phyloP scores from a whole-genome alignment of 192 early-diverging fungal species.

The Dimargaris cristalligena region DNA sequence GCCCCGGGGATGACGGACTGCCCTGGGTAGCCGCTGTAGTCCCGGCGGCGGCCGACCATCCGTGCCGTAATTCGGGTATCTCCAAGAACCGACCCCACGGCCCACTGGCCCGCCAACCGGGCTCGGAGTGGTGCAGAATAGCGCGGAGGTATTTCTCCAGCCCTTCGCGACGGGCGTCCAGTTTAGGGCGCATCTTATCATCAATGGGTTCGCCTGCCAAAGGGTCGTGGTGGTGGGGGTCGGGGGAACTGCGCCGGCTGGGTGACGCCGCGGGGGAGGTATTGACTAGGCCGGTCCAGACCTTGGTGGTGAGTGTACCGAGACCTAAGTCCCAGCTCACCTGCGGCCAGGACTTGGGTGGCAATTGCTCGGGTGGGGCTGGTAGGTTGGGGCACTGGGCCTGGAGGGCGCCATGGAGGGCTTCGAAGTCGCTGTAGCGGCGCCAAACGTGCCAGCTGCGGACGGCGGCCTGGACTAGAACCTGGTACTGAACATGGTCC shows the following conservation, averaged over 20 bases:
- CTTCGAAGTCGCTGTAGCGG: slow-evolving; percentile 66
- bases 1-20: slow-evolving; percentile 14
- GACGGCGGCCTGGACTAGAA: slow-evolving; percentile 59
- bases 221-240: too few relatives aligned
- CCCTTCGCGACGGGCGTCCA: slow-evolving; percentile 57
- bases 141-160: slow-evolving; percentile 64
- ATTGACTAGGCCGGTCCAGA: slow-evolving; percentile 5
- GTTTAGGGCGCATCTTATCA: slow-evolving; percentile 27
- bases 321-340: slow-evolving; percentile 31
- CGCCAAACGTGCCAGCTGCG: slow-evolving; percentile 80
- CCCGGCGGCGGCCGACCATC: too few relatives aligned
- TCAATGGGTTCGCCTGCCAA: slow-evolving; percentile 15
- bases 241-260: not conserved
- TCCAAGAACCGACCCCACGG: slow-evolving; percentile 63
- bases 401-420: slow-evolving; percentile 40
- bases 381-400: slow-evolving; percentile 46
- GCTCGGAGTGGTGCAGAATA: slow-evolving; percentile 52
- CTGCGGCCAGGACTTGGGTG: slow-evolving; percentile 54
- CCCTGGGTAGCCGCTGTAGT: too few relatives aligned
- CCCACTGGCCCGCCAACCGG: slow-evolving; percentile 53
- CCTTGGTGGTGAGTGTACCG: slow-evolving; percentile 15
- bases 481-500: slow-evolving; percentile 49
- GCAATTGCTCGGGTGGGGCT: slow-evolving; percentile 39
- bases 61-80: slow-evolving; percentile 33
- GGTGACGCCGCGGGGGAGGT: not conserved